Evolutionary conservation across 495 filamentous ascomycete genomes (phyloP).

Genomic region (Cercophora newfieldiana): DNA sequence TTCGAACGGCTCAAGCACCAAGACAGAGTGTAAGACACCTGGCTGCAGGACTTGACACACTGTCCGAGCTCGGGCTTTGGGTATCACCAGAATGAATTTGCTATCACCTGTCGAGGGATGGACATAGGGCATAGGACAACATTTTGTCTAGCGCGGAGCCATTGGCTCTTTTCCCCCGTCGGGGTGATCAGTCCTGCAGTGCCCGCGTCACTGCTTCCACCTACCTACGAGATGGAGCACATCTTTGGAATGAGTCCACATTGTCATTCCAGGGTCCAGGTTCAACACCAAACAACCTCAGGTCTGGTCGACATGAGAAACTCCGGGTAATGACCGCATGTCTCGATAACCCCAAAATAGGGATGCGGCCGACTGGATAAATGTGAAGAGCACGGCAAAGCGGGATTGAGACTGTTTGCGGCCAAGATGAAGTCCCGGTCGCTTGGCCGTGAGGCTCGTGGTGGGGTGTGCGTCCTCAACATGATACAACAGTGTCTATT

Average conservation of each 20-base stretch:
- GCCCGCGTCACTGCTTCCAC: no score
- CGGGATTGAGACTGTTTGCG: not conserved
- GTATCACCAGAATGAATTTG: no score
- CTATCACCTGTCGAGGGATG: no score
- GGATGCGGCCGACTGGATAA: not conserved
- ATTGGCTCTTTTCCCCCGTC: no score
- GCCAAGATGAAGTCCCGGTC: not conserved
- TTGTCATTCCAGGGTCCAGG: not conserved
- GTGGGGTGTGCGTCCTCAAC: not conserved
- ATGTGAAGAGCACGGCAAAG: not conserved
- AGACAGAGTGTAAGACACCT: not conserved
- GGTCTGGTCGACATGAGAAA: not conserved
- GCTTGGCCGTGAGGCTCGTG: not conserved
- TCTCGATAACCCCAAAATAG: not conserved
- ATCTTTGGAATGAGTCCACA: not conserved
- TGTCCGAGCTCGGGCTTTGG: not conserved
- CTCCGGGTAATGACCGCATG: not conserved
- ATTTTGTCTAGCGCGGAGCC: no score
- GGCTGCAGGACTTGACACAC: constrained; percentile 8
- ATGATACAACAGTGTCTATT: not conserved
- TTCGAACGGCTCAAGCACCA: not conserved
- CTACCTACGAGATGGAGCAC: no score
- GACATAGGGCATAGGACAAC: no score
- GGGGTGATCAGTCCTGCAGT: no score
- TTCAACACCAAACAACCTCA: not conserved